phyloP scores from a whole-genome alignment of 2,329 filamentous ascomycete species.

The Arthroderma uncinatum region DNA sequence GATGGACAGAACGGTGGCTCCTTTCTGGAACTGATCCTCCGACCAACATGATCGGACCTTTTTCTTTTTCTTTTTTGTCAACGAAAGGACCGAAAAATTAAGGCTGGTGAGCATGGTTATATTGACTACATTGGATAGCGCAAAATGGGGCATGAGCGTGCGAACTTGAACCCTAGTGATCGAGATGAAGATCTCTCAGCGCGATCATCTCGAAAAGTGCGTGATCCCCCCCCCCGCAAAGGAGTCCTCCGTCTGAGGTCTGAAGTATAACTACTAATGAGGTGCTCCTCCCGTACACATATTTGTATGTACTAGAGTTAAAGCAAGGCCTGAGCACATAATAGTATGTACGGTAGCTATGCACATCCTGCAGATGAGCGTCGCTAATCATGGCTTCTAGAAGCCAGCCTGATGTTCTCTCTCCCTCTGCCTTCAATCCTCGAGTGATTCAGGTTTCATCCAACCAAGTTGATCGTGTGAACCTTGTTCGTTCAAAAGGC shows the following conservation, averaged over 20 bases:
- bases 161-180: not conserved
- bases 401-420: not conserved
- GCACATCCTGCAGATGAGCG: not conserved
- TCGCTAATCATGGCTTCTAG: not conserved
- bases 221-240: not conserved
- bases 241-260: not conserved
- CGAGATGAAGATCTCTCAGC: not conserved
- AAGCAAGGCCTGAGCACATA: not conserved
- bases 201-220: not conserved
- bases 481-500: not conserved
- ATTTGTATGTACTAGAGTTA: not conserved
- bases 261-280: not conserved
- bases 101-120: slow-evolving; percentile 5
- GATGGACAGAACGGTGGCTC: not conserved
- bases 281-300: not conserved
- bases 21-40: slow-evolving; percentile 2
- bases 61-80: slow-evolving; percentile 3
- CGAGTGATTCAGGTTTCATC: not conserved
- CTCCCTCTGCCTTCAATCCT: not conserved
- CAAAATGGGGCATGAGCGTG: not conserved
- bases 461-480: not conserved
- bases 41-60: not conserved
- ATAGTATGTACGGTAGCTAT: not conserved
- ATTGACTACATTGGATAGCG: not conserved
- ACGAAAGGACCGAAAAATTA: not conserved